phyloP scores from a whole-genome alignment of 345 rosid species.

The Boechera stricta region DNA sequence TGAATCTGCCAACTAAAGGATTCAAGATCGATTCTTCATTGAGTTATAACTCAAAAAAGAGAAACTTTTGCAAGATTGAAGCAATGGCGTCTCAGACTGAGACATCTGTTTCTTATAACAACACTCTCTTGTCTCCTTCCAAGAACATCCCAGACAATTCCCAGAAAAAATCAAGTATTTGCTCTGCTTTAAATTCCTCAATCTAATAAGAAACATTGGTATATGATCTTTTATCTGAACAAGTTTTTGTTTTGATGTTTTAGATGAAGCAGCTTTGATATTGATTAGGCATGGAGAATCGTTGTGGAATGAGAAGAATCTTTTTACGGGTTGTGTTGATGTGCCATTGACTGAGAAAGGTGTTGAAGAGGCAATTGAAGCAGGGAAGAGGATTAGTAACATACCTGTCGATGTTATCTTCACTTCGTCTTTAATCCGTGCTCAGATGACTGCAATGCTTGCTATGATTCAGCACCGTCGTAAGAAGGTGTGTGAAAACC shows the following conservation, averaged over 20 bases:
- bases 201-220: background rate
- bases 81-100: conserved; percentile 61
- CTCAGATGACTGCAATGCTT: conserved; percentile 96
- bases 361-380: conserved; percentile 91
- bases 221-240: background rate
- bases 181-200: background rate
- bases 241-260: background rate
- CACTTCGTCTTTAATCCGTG: conserved; percentile 82
- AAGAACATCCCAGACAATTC: conserved; percentile 49
- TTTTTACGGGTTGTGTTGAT: conserved; percentile 92
- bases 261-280: conserved; percentile 90
- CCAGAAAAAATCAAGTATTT: conserved; percentile 66
- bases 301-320: conserved; percentile 91
- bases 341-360: conserved; percentile 89
- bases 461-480: conserved; percentile 92
- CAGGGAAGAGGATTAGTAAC: conserved; percentile 89
- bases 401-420: conserved; percentile 90
- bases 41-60: conserved; percentile 34
- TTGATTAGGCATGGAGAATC: conserved; percentile 92
- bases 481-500: conserved; percentile 56
- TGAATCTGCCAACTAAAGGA: conserved; percentile 46
- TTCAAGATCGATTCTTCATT: conserved; percentile 47
- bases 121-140: conserved; percentile 64
- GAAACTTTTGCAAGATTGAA: conserved; percentile 47
- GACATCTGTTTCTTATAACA: conserved; percentile 51